phyloP scores from a whole-genome alignment of 2,329 filamentous ascomycete genomes.

The Parasarocladium wereldwijsianum region DNA sequence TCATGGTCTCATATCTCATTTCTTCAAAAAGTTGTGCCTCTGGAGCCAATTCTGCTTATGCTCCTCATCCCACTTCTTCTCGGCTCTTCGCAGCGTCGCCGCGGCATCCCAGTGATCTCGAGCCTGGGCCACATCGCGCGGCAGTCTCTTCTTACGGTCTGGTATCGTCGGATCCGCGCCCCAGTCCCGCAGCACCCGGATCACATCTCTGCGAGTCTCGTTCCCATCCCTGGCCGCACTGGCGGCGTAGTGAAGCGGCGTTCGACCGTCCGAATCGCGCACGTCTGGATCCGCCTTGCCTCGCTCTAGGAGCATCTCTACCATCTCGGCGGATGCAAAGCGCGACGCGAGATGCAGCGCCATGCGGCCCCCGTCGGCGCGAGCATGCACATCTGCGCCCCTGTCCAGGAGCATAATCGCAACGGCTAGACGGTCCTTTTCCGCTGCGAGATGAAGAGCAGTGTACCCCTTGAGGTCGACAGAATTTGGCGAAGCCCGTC shows the following conservation, averaged over 20 bases:
- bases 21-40: slow-evolving; percentile 11
- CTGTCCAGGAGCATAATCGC: slow-evolving; percentile 18
- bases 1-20: slow-evolving; percentile 6
- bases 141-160: slow-evolving; percentile 13
- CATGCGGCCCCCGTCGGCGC: slow-evolving; percentile 16
- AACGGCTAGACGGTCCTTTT: slow-evolving; percentile 17
- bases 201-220: slow-evolving; percentile 16
- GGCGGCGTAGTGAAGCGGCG: slow-evolving; percentile 18
- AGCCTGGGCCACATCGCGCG: slow-evolving; percentile 17
- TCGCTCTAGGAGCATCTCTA: slow-evolving; percentile 17
- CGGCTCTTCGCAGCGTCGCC: slow-evolving; percentile 16
- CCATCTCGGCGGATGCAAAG: slow-evolving; percentile 14
- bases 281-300: slow-evolving; percentile 15
- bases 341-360: slow-evolving; percentile 17
- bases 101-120: slow-evolving; percentile 18
- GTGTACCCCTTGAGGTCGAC: slow-evolving; percentile 16
- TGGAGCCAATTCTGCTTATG: slow-evolving; percentile 15
- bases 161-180: slow-evolving; percentile 14
- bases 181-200: slow-evolving; percentile 15
- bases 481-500: slow-evolving; percentile 10
- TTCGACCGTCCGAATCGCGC: slow-evolving; percentile 14
- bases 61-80: slow-evolving; percentile 18
- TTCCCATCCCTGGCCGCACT: slow-evolving; percentile 15
- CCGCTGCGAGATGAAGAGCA: slow-evolving; percentile 15
- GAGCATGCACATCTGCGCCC: slow-evolving; percentile 12